Evolutionary conservation across 2,329 filamentous ascomycete genomes (phyloP).

Genomic region (Bretziella fagacearum): DNA sequence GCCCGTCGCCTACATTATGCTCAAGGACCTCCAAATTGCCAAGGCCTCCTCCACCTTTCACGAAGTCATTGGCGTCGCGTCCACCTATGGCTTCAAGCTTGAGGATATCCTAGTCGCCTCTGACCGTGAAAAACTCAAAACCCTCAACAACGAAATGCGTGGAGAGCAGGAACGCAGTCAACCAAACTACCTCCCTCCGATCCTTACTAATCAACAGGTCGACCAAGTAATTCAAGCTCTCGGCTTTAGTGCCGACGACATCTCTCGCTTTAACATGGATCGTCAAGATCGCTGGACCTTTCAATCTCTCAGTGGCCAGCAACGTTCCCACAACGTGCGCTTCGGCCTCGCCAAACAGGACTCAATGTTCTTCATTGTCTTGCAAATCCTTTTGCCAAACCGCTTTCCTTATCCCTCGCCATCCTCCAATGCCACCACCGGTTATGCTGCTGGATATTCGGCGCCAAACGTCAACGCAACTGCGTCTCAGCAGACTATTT

Average conservation of each 20-base stretch:
- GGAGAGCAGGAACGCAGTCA: conserved; percentile 41
- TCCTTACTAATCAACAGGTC: conserved; percentile 37
- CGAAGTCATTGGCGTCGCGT: conserved; percentile 35
- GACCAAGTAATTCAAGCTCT: conserved; percentile 38
- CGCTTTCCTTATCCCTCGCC: conserved; percentile 29
- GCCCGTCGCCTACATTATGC: conserved; percentile 40
- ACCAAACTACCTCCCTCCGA: conserved; percentile 47
- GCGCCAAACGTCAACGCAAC: conserved; percentile 21
- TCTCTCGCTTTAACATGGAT: conserved; percentile 34
- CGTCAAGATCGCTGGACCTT: conserved; percentile 40
- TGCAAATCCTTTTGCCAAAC: conserved; percentile 27
- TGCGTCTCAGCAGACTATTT: conserved; percentile 20
- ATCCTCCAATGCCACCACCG: conserved; percentile 23
- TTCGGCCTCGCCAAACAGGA: conserved; percentile 42
- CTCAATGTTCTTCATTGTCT: conserved; percentile 44
- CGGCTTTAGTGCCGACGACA: conserved; percentile 35
- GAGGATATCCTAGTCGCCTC: conserved; percentile 34
- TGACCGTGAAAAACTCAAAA: conserved; percentile 36
- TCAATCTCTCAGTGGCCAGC: conserved; percentile 32
- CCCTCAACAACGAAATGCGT: conserved; percentile 35
- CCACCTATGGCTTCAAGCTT: conserved; percentile 33
- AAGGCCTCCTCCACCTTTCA: conserved; percentile 39
- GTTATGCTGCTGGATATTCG: conserved; percentile 18
- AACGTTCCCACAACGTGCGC: conserved; percentile 32
- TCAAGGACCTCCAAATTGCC: conserved; percentile 37